Base-by-base conservation (phyloP, 306 rosid species). In the Trifolium subterraneum region DNA sequence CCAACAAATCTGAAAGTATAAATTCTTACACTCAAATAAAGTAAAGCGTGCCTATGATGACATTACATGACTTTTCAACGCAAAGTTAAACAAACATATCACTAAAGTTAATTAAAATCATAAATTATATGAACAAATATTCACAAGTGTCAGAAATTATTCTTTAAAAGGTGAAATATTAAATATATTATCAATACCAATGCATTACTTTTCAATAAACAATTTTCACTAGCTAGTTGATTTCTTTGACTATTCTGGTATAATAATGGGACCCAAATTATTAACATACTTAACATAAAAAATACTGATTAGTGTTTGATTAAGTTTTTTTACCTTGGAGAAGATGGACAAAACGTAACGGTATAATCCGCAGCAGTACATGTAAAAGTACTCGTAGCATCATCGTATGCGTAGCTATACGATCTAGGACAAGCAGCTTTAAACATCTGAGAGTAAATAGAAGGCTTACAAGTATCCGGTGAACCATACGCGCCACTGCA, bases 341-440 rank as follows among this genome's bases (percentile, higher is more conserved):
- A 85, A 8, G 96, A 80, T 71, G 97, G 94, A 60, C 98, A 93
- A 74, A 91, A 91, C 22, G 96, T 89, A 41, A 93, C 74, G 64
- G 89, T 84, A 79, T 89, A 93, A 77, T 91, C 98, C 5, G 92
- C 96, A 1, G 90, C 93, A 23, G 73, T 51, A 70, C 98, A 93
- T 1, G 98, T 93, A 74, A 93, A 93, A 3, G 94, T 93, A 69
- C 98, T 93, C 2, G 92, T 82, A 4, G 88, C 94, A 20, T 93
- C 97, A 11, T 93, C 96, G 65, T 88, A 93, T 0, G 98, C 97
- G 75, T 93, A 91, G 91, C 97, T 93, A 73, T 93, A 91, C 83
- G 96, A 88, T 48, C 64, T 84, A 0, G 97, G 98, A 27, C 97
- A 93, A 3, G 91, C 98, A 9, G 88, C n/a, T 64, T 89, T 93